Evolutionary conservation across 495 filamentous ascomycete species (phyloP).

Genomic region (Trichoderma parareesei): DNA sequence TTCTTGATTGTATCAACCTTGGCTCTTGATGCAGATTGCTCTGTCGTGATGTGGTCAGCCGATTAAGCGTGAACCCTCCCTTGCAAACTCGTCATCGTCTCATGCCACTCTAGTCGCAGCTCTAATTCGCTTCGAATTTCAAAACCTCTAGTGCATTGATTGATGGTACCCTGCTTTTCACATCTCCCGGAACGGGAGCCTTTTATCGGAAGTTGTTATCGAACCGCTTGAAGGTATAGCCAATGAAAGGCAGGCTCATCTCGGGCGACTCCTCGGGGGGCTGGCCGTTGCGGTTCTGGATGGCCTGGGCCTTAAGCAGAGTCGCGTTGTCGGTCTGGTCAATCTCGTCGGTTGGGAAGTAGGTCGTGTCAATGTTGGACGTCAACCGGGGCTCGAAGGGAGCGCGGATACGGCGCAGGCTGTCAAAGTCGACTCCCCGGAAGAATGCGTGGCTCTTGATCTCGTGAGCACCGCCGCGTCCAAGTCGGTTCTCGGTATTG

Average conservation of each 20-base stretch:
- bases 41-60: slow-evolving; percentile 1
- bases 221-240: slow-evolving; percentile 98
- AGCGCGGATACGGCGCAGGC: slow-evolving; percentile 81
- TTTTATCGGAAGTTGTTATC: slow-evolving; percentile 59
- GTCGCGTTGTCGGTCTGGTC: slow-evolving; percentile 82
- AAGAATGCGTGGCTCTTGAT: slow-evolving; percentile 95
- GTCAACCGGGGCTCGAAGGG: slow-evolving; percentile 90
- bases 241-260: slow-evolving; percentile 94
- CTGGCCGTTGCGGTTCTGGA: slow-evolving; percentile 18
- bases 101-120: not conserved
- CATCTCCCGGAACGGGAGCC: not conserved
- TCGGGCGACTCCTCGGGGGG: slow-evolving; percentile 52
- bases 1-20: not conserved
- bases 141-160: not conserved
- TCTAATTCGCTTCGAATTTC: not conserved
- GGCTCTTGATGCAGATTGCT: not conserved
- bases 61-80: not conserved
- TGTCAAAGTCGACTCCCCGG: slow-evolving; percentile 88
- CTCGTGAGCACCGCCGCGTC: slow-evolving; percentile 72
- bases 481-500: slow-evolving; percentile 83
- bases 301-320: slow-evolving; percentile 51
- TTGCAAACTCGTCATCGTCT: not conserved
- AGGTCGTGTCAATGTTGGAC: slow-evolving; percentile 91
- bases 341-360: slow-evolving; percentile 98
- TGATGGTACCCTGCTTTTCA: not conserved